Base-by-base conservation (phyloP, 1,139 yeast genomes). In the Suhomyces ambrosiae region DNA sequence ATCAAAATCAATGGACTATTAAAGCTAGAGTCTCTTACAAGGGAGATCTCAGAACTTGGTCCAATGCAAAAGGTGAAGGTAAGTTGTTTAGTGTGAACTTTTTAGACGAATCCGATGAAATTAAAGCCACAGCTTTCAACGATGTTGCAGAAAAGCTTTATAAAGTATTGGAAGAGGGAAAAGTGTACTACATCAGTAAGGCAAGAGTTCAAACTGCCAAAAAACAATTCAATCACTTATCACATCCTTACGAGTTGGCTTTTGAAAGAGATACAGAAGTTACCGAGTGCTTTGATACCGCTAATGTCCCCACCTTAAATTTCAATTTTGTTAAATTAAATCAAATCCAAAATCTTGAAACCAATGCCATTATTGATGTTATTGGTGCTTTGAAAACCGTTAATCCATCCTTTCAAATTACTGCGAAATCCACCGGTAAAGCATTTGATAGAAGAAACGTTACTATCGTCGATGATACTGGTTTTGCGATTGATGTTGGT, bases 31-130 rank as follows among this genome's bases (percentile, higher is more conserved):
- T 90, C 17, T 81, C 95, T 1, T 81, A 76, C 61, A 92, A 92
- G 61, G 82, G 95, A 38, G 97, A 89, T 45, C 74, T 92, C 52
- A 83, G 89, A 63, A 84, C 86, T 27, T 94, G 94, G 92, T 78
- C 86, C 36, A 89, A 89, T 54, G 82, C 80, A 41, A 76, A 82
- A 53, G 96, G 96, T 43, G 89, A 85, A 48, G 98, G 98, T 37
- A 86, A 87, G 60, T 74, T 94, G 44, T 88, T 94, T 68, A 85
- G 85, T 51, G 88, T 88, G 27, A 87, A 89, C 50, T 80, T 94
- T 48, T 68, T 90, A 47, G 99, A 94, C 58, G 96, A 94, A 58
- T 85, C 96, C 5, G 96, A 95, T 53, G 98, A 92, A 66, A 94
- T 94, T 52, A 79, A 95, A 54, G 97, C 96, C 11, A 89, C 97